phyloP scores from a whole-genome alignment of 768 basidiomycete genomes.

The Tulasnella sp. region DNA sequence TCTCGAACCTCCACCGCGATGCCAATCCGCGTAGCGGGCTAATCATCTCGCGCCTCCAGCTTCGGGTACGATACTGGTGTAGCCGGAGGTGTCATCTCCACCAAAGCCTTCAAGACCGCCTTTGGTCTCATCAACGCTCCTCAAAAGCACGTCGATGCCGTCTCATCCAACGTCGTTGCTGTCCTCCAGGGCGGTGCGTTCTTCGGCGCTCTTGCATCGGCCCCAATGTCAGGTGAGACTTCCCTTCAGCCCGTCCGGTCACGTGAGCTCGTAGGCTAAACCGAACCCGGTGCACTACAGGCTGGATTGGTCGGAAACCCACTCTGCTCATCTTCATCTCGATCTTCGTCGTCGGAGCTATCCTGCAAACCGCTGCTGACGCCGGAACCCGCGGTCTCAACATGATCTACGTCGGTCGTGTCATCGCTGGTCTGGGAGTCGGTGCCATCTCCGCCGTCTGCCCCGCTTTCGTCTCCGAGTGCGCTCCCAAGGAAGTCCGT shows the following conservation, averaged over 20 bases:
- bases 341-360: constrained; percentile 61
- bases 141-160: constrained; percentile 31
- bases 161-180: constrained; percentile 79
- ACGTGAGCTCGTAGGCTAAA: not conserved
- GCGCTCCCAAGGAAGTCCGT: constrained; percentile 75
- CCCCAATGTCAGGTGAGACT: constrained; percentile 51
- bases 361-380: constrained; percentile 57
- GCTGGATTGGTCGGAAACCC: constrained; percentile 54
- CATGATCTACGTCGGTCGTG: constrained; percentile 71
- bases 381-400: constrained; percentile 41
- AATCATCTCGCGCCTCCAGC: not conserved
- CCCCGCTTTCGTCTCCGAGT: constrained; percentile 79
- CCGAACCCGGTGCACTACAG: not conserved
- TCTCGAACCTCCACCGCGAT: not conserved
- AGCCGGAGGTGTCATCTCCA: constrained; percentile 57
- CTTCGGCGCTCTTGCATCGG: constrained; percentile 71
- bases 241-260: not conserved
- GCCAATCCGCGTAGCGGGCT: not conserved
- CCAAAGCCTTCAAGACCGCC: constrained; percentile 45
- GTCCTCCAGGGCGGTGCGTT: constrained; percentile 81
- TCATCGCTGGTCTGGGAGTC: constrained; percentile 68
- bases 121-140: constrained; percentile 45
- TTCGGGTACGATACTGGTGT: constrained; percentile 36
- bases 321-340: constrained; percentile 49
- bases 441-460: constrained; percentile 74